Conservation (phyloP, 768 basidiomycete species). For the Suillus cothurnatus region DNA sequence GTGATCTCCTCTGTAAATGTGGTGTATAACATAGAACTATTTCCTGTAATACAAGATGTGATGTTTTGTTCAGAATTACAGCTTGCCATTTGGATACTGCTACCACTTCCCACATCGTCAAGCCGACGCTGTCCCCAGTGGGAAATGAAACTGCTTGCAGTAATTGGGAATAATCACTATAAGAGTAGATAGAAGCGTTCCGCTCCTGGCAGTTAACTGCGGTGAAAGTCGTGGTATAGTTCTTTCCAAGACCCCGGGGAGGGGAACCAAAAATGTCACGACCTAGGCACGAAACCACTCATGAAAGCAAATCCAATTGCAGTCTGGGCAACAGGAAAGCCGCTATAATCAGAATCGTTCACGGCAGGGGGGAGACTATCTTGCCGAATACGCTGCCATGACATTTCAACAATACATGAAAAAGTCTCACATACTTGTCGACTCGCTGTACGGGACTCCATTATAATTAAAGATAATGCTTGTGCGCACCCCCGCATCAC, state of each 20-base stretch:
- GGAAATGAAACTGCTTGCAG: background rate
- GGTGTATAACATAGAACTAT: background rate
- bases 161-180: background rate
- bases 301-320: constrained; percentile 3
- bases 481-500: background rate
- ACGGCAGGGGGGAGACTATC: constrained; percentile 11
- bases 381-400: background rate
- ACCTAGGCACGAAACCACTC: constrained; percentile 9
- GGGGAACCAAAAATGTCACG: background rate
- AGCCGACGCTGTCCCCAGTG: background rate
- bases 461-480: constrained; percentile 7
- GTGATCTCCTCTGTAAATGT: constrained; percentile 2
- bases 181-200: background rate
- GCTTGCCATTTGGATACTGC: background rate
- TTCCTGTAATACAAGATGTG: constrained; percentile 1
- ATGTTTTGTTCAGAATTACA: background rate
- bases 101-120: constrained; percentile 1
- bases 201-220: background rate
- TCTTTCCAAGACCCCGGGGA: background rate
- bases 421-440: constrained; percentile 5
- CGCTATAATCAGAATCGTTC: constrained; percentile 1
- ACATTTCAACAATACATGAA: background rate
- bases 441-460: constrained; percentile 12
- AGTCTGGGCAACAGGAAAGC: background rate
- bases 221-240: constrained; percentile 3